phyloP scores from a whole-genome alignment of 1,139 yeast species.

The Diutina scorzettiae region DNA sequence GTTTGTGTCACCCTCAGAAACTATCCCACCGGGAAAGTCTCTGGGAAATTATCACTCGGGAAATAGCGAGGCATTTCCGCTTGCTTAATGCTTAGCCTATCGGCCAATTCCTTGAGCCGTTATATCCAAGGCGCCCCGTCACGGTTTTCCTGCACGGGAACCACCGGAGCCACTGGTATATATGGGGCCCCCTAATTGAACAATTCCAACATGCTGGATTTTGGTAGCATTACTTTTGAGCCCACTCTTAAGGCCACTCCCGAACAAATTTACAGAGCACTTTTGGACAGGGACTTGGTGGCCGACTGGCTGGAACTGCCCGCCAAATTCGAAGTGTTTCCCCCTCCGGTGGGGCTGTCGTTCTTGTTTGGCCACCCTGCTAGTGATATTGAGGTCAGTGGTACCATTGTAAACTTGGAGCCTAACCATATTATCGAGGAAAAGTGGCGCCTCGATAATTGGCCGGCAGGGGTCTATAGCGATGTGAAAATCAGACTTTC shows the following conservation, averaged over 20 bases:
- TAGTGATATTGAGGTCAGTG: background rate
- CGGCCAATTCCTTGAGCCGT: no score
- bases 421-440: background rate
- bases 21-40: no score
- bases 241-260: background rate
- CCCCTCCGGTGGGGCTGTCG: background rate
- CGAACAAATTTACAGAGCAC: background rate
- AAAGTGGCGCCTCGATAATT: background rate
- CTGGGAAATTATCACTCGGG: no score
- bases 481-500: background rate
- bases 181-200: background rate
- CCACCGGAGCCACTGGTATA: background rate
- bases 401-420: background rate
- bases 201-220: background rate
- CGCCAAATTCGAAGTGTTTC: background rate
- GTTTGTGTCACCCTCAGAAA: no score
- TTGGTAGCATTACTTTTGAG: background rate
- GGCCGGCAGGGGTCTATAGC: background rate
- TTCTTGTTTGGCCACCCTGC: background rate
- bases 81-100: no score
- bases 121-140: no score
- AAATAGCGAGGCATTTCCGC: no score
- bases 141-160: constrained; percentile 1
- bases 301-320: background rate
- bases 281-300: background rate